Evolutionary conservation across 352 stramenopile genomes (phyloP).

Genomic region (Aphanomyces cochlioides): DNA sequence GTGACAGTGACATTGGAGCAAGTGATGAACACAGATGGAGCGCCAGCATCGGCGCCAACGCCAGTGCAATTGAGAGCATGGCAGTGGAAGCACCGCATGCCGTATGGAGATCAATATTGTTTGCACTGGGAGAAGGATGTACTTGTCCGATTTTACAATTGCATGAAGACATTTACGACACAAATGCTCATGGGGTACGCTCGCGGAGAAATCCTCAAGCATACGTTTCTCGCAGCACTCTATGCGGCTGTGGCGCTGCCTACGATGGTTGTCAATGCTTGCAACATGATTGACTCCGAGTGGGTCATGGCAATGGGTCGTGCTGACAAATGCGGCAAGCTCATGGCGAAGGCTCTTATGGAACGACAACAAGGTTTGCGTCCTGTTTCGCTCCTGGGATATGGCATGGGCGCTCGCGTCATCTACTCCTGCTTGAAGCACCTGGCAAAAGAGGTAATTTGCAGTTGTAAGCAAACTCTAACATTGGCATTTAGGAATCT

Average conservation of each 20-base stretch:
- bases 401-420: constrained; percentile 84
- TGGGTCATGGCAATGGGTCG: constrained; percentile 81
- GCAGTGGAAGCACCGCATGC: constrained; percentile 81
- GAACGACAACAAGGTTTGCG: constrained; percentile 68
- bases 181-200: constrained; percentile 65
- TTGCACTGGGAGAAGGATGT: constrained; percentile 71
- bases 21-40: background rate
- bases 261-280: constrained; percentile 57
- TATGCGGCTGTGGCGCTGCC: constrained; percentile 74
- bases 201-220: constrained; percentile 67
- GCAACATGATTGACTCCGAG: constrained; percentile 80
- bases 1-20: constrained; percentile 6
- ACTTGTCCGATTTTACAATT: constrained; percentile 70
- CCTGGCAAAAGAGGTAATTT: constrained; percentile 48
- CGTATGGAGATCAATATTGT: constrained; percentile 79
- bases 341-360: constrained; percentile 65
- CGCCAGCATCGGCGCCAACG: background rate
- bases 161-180: constrained; percentile 70
- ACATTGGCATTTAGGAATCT: constrained; percentile 34
- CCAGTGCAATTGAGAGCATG: constrained; percentile 50
- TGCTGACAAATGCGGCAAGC: constrained; percentile 63
- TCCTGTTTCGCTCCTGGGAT: constrained; percentile 86
- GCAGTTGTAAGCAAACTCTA: background rate
- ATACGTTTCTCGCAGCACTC: constrained; percentile 67
- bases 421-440: constrained; percentile 89